Percentiles rank a stretch among this genome's conserved stretches.
These are phyloP conservation scores for Serendipita vermifera DNA, from an alignment of 768 basidiomycete species.

Conservation along the genomic window DNA sequence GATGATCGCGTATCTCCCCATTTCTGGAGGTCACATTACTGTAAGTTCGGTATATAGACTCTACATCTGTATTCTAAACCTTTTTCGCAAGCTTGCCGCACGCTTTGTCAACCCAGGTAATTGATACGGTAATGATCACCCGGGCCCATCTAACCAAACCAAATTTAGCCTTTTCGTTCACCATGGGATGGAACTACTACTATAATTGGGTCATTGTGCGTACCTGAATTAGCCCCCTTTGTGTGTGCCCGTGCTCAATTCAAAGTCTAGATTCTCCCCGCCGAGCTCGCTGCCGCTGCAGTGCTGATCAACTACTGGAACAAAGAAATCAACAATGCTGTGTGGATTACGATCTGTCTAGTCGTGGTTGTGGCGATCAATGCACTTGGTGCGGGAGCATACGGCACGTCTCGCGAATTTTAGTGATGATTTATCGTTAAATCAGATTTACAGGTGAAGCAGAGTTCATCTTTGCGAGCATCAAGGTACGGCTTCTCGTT, in stretches of 20 bases:
- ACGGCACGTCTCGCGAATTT: conserved; percentile 27
- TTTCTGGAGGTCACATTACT: conserved; percentile 62
- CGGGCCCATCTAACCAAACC: background rate
- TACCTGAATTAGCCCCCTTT: background rate
- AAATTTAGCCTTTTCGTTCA: conserved; percentile 40
- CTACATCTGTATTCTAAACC: conserved; percentile 3
- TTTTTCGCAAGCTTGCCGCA: conserved; percentile 46
- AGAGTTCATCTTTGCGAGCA: conserved; percentile 43
- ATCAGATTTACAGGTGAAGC: conserved; percentile 48
- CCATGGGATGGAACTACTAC: conserved; percentile 46
- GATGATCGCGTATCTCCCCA: conserved; percentile 66
- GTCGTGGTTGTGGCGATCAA: conserved; percentile 67
- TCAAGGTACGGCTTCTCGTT: conserved; percentile 16
- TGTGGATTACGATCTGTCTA: conserved; percentile 69
- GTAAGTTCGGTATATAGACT: no score
- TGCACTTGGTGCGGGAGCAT: conserved; percentile 49
- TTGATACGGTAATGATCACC: conserved; percentile 16
- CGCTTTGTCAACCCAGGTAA: conserved; percentile 56
- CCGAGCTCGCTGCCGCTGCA: conserved; percentile 61
- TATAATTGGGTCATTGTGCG: conserved; percentile 25
- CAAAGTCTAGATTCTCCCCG: conserved; percentile 37
- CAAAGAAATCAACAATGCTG: conserved; percentile 44
- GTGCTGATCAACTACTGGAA: conserved; percentile 70
- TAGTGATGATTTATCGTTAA: conserved; percentile 11
- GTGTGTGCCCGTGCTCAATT: background rate